Evolutionary conservation across 257 asterid species (phyloP), one percentile per base, ranked within the genome.

Genomic region (Penstemon barbatus): DNA sequence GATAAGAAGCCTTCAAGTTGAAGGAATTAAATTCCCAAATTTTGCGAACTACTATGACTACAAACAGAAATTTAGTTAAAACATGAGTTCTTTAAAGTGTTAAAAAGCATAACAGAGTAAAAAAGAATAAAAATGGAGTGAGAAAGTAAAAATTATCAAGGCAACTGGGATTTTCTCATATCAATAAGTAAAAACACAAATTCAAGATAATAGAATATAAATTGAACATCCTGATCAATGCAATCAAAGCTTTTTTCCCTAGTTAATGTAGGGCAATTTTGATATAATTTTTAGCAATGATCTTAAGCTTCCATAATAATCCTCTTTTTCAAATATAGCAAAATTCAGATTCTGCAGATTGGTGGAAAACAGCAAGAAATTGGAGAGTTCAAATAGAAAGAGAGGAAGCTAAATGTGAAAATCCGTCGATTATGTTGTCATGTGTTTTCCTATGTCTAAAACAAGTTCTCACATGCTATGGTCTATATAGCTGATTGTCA

Each of bases 331-430:
- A 54, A 46, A 68, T 37, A 54, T 61, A 10, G 57, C 55, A 69
- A 10, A 69, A 46, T 51, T 5, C 11, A 8, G 36, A 61, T 62
- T 36, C 38, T 37, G 11, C 13, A 42, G 45, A 49, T 33, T 49
- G 59, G 10, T 7, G 7, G 8, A 7, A 61, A 43, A 63, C 50
- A 53, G n/a, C 58, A 44, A 44, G 7, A 19, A 51, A 37, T 9
- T 36, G 4, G 6, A 55, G 7, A 57, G 68, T 61, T 44, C 33
- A 54, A 4, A 52, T 37, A 52, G 50, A 37, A 42, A 11, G 8
- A 54, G 41, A 58, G 43, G 7, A 12, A 6, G 25, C 66, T 9
- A 70, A 69, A 61, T 13, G n/a, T 18, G 43, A 69, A 51, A 61
- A 13, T 51, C 53, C 52, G 66, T 37, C 13, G 8, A 66, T 56